Evolutionary conservation across 2,329 filamentous ascomycete genomes (phyloP).

Genomic region (Ramularia collo-cygni): DNA sequence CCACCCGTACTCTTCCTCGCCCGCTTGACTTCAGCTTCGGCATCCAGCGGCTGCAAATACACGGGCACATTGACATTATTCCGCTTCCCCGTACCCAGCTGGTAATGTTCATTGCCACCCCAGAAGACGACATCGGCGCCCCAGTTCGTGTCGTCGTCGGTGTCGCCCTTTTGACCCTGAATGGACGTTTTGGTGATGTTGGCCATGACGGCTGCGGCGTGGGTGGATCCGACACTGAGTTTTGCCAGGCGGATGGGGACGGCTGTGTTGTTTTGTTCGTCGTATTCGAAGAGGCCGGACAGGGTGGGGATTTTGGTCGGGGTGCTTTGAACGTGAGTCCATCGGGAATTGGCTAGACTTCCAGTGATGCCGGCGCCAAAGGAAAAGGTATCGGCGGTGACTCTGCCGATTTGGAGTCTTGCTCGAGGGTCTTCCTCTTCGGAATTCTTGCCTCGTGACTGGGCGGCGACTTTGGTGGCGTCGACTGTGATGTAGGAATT

Average conservation of each 20-base stretch:
- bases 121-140: conserved; percentile 86
- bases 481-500: conserved; percentile 88
- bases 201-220: conserved; percentile 74
- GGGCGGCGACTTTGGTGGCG: conserved; percentile 53
- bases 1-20: conserved; percentile 53
- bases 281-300: conserved; percentile 78
- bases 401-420: conserved; percentile 43
- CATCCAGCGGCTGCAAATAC: conserved; percentile 73
- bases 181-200: conserved; percentile 55
- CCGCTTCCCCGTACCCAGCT: conserved; percentile 84
- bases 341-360: conserved; percentile 74
- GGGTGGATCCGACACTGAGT: conserved; percentile 70
- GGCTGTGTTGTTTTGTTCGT: conserved; percentile 61
- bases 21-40: conserved; percentile 52
- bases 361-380: conserved; percentile 83
- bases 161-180: conserved; percentile 1
- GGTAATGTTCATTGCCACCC: conserved; percentile 91
- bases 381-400: conserved; percentile 75
- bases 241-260: conserved; percentile 70
- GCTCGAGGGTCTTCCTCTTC: conserved; percentile 21
- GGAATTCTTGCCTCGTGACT: conserved; percentile 15
- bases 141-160: conserved; percentile 70
- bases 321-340: conserved; percentile 75
- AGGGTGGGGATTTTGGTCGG: conserved; percentile 77
- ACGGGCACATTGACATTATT: conserved; percentile 69